phyloP scores from a whole-genome alignment of 208 protist species.

The Leishmania mexicana region DNA sequence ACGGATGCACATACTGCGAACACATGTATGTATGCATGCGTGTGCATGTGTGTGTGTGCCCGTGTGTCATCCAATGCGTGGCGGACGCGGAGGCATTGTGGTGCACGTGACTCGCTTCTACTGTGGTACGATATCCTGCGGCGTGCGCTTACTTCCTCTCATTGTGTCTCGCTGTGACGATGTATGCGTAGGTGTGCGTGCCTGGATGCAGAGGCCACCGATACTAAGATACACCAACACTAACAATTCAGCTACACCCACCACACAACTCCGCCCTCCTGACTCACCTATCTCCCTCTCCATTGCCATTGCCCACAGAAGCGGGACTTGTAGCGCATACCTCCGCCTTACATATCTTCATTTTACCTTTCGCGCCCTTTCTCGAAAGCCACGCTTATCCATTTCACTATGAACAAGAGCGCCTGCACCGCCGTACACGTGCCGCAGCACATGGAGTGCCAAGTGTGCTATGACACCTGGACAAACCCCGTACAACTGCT shows the following conservation, averaged over 20 bases:
- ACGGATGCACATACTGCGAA: background rate
- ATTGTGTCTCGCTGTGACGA: background rate
- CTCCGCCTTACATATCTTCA: conserved; percentile 16
- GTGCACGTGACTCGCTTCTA: background rate
- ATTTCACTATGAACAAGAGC: conserved; percentile 44
- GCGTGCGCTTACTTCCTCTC: conserved; percentile 27
- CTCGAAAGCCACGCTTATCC: background rate
- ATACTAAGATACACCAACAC: background rate
- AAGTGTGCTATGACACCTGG: conserved; percentile 77
- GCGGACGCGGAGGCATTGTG: background rate
- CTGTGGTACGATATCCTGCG: background rate
- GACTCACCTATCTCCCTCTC: background rate
- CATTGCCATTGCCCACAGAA: background rate
- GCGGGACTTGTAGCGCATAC: background rate
- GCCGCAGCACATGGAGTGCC: conserved; percentile 52
- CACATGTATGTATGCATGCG: background rate
- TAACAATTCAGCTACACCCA: background rate
- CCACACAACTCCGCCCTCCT: background rate
- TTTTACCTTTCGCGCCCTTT: background rate
- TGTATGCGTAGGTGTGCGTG: background rate
- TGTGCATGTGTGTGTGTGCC: background rate
- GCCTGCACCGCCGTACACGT: conserved; percentile 56
- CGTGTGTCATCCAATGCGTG: background rate
- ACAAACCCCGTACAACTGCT: conserved; percentile 65
- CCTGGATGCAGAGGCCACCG: background rate